Evolutionary conservation across 2,329 filamentous ascomycete genomes (phyloP).

Genomic region (Aspergillus calidoustus): DNA sequence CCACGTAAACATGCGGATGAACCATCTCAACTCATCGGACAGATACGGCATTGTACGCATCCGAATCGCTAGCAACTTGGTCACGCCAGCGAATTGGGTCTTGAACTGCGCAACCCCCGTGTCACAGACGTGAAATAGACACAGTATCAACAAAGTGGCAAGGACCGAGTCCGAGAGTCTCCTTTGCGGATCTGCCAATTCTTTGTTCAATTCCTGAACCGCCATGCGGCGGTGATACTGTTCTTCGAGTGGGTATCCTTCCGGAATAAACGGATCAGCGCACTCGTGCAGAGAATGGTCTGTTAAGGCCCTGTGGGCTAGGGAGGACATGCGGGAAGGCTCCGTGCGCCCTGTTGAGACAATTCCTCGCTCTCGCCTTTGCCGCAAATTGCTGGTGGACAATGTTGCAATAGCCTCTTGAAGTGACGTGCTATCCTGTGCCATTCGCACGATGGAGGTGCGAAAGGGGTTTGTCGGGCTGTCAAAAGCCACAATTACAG

Average conservation of each 20-base stretch:
- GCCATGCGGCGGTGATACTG: conserved; percentile 83
- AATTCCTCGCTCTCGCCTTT: conserved; percentile 66
- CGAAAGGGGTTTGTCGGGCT: conserved; percentile 84
- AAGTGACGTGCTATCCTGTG: conserved; percentile 77
- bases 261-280: conserved; percentile 50
- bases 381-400: conserved; percentile 85
- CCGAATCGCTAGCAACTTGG: conserved; percentile 82
- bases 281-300: conserved; percentile 41
- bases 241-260: conserved; percentile 74
- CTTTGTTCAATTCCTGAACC: conserved; percentile 80
- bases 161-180: conserved; percentile 85
- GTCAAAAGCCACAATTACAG: conserved; percentile 90
- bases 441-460: conserved; percentile 78
- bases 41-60: conserved; percentile 63
- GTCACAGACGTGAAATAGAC: conserved; percentile 91
- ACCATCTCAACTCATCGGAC: conserved; percentile 75
- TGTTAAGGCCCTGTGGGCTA: conserved; percentile 50
- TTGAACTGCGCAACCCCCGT: conserved; percentile 92
- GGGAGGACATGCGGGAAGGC: conserved; percentile 54
- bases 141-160: conserved; percentile 83
- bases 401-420: conserved; percentile 91
- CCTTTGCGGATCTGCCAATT: conserved; percentile 75
- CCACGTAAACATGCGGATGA: conserved; percentile 90
- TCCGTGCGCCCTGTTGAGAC: conserved; percentile 58
- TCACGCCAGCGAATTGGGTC: conserved; percentile 89